Base-by-base conservation (phyloP, 305 asterid species). In the Solanum aculeatissimum region DNA sequence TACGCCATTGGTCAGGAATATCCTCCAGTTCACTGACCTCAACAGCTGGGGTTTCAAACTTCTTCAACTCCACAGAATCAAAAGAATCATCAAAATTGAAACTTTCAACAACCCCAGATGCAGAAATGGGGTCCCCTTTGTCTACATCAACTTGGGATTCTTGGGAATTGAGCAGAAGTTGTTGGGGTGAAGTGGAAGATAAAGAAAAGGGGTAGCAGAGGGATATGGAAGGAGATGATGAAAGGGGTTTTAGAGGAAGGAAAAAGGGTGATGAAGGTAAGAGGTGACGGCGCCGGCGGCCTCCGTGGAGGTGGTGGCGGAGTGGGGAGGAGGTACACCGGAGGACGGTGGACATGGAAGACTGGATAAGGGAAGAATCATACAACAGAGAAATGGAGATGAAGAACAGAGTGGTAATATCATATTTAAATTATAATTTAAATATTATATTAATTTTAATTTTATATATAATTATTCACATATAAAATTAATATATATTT, bases 1-100 rank as follows among this genome's bases (percentile, higher is more conserved):
- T 91, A 85, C 98, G 92, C 98, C 99, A 96, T 90, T 93, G 95
- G 62, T 96, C 99, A 49, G 99, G 99, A 10, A 96, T 92, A 82
- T 95, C 99, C 8, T 94, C 98, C 45, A 96, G 91, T 91, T 92
- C 92, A 87, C 80, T 91, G 66, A 95, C 93, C 85, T 91, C 95
- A 86, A 95, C 90, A 32, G 83, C 82, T 65, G 94, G 95, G 47
- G 97, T 90, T 65, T 86, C 92, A 25, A 91, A 87, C 89, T 93
- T 90, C 82, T 89, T 91, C 93, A 93, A 45, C 84, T 95, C 96
- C n/a, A 84, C 68, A 83, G 88, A 89, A 23, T 89, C 97, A 62
- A 94, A 90, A 42, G 97, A 74, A 19, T 85, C 91, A 49, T 91
- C 92, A 15, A 92, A 90, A 62, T 84, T 84, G 90, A 90, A 87